Conservation (phyloP, 441 rosid species). For the Kokia cookei region DNA sequence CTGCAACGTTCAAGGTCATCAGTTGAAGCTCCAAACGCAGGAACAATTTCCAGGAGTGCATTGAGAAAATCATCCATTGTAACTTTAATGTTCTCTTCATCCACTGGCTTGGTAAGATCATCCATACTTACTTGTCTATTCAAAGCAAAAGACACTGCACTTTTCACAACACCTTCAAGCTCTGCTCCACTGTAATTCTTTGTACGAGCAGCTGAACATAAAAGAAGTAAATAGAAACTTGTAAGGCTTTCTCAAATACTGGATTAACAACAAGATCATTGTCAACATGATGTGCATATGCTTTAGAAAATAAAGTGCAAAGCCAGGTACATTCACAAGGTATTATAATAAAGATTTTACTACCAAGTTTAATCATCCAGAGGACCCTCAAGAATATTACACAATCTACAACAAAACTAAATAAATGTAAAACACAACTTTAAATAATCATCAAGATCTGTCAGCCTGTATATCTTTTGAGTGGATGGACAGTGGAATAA, state of each 20-base stretch:
- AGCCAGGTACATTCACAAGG: background rate
- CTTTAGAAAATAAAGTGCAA: background rate
- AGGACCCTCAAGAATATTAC: background rate
- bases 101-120: conserved; percentile 94
- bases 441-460: background rate
- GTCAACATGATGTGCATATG: background rate
- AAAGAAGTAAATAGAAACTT: conserved; percentile 8
- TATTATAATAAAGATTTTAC: background rate
- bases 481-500: background rate
- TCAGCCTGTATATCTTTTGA: background rate
- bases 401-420: background rate
- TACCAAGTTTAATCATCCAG: background rate
- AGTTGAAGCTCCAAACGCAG: conserved; percentile 98
- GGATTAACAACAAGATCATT: background rate
- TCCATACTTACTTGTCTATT: conserved; percentile 95
- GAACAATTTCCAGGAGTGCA: conserved; percentile 73
- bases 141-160: conserved; percentile 94
- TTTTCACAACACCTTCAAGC: conserved; percentile 98
- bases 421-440: background rate
- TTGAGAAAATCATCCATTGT: conserved; percentile 89
- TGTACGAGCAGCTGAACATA: conserved; percentile 87
- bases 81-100: conserved; percentile 92
- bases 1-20: conserved; percentile 97
- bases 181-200: conserved; percentile 98
- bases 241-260: conserved; percentile 6